phyloP scores from a whole-genome alignment of 441 rosid species.

The Viola pubescens region DNA sequence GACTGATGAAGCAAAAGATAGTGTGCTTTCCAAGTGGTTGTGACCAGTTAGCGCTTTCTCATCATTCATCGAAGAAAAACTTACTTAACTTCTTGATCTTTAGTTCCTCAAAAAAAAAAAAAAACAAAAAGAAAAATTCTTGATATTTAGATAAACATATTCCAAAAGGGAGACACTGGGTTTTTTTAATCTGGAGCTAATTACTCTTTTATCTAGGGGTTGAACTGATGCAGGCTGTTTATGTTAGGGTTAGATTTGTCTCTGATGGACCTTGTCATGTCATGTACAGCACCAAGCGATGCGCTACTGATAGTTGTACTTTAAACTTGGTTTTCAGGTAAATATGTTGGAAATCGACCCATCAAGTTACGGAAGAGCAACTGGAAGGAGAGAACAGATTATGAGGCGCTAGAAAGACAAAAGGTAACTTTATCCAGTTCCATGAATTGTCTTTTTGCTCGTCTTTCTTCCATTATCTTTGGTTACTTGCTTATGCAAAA shows the following conservation, averaged over 20 bases:
- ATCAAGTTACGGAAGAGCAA: conserved; percentile 90
- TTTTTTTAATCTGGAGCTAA: too few relatives aligned
- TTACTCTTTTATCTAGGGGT: too few relatives aligned
- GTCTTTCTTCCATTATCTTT: not conserved
- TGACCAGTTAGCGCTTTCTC: not conserved
- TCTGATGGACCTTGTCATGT: too few relatives aligned
- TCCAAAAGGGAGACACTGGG: too few relatives aligned
- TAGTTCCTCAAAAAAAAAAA: too few relatives aligned
- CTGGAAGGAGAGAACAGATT: conserved; percentile 88
- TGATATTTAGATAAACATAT: too few relatives aligned
- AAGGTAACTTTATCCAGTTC: conserved; percentile 34
- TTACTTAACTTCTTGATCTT: too few relatives aligned
- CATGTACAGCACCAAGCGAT: too few relatives aligned
- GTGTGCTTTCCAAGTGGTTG: not conserved
- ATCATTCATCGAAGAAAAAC: too few relatives aligned
- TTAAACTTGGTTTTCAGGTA: conserved; percentile 41
- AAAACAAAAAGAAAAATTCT: too few relatives aligned
- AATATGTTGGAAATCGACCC: conserved; percentile 93
- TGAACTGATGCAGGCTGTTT: too few relatives aligned
- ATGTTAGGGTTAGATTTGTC: too few relatives aligned
- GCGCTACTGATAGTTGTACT: not conserved
- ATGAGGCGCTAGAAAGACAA: conserved; percentile 56
- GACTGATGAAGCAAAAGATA: not conserved
- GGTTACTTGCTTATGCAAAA: not conserved
- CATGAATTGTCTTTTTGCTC: not conserved